phyloP scores from a whole-genome alignment of 345 rosid genomes.

The Nasturtium officinale region DNA sequence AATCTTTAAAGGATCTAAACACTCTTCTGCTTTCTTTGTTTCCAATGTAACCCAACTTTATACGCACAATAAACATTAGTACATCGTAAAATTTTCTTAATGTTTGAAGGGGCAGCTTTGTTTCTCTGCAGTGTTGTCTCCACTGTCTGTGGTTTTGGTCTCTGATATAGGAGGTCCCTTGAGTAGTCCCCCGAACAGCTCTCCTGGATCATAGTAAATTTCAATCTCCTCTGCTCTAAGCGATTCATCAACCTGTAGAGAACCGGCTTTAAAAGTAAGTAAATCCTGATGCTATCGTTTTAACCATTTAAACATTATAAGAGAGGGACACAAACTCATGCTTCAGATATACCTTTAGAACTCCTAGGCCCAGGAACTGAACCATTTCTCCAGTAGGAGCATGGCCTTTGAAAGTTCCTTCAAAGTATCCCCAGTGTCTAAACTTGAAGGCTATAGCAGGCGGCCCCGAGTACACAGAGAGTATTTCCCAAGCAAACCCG shows the following conservation, averaged over 20 bases:
- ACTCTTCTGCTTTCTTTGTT: conserved; percentile 30
- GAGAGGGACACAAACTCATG: neutral
- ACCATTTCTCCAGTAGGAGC: conserved; percentile 70
- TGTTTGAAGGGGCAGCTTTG: conserved; percentile 44
- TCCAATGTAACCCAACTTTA: neutral
- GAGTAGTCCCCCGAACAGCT: conserved; percentile 64
- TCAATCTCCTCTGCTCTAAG: conserved; percentile 69
- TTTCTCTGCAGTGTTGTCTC: conserved; percentile 34
- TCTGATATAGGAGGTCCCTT: conserved; percentile 45
- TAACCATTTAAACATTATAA: neutral
- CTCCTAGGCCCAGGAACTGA: conserved; percentile 65
- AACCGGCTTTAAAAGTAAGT: conserved; percentile 28
- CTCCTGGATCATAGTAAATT: conserved; percentile 69
- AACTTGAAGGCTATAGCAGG: conserved; percentile 76
- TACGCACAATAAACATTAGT: neutral
- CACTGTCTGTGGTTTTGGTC: conserved; percentile 28
- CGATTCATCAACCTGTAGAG: conserved; percentile 66
- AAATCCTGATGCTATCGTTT: conserved; percentile 19
- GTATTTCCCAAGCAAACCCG: conserved; percentile 87
- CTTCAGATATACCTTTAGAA: conserved; percentile 56
- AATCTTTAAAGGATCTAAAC: conserved; percentile 13
- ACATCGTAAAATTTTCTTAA: conserved; percentile 18
- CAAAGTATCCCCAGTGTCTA: conserved; percentile 89
- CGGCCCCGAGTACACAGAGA: conserved; percentile 70
- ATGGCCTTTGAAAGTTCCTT: conserved; percentile 72